Conservation (phyloP, 1,284 basidiomycete species). For the Fistulinella cinereoalba region DNA sequence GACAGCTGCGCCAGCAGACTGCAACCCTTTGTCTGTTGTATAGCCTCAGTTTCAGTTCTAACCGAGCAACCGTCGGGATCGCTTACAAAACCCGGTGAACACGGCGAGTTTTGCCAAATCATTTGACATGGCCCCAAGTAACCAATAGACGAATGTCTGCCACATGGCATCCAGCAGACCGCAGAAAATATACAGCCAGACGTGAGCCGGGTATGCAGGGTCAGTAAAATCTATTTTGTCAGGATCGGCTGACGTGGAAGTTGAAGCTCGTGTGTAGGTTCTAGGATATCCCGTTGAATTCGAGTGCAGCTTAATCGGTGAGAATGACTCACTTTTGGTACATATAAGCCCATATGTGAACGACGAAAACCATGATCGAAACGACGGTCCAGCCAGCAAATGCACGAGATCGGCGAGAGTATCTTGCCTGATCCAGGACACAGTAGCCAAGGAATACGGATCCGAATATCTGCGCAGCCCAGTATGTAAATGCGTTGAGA, state of each 20-base stretch:
- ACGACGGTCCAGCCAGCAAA: conserved; percentile 49
- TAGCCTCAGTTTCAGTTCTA: neutral
- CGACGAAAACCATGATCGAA: conserved; percentile 45
- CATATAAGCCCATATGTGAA: conserved; percentile 52
- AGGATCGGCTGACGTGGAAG: conserved; percentile 10
- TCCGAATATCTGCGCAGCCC: conserved; percentile 40
- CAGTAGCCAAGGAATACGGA: conserved; percentile 37
- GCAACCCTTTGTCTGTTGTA: conserved; percentile 29
- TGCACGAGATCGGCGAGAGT: conserved; percentile 49
- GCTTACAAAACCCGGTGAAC: conserved; percentile 33
- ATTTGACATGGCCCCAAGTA: conserved; percentile 37
- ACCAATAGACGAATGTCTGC: conserved; percentile 60
- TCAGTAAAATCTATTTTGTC: conserved; percentile 47
- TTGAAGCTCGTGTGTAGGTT: conserved; percentile 47
- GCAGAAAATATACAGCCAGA: conserved; percentile 46
- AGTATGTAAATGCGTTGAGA: conserved; percentile 40
- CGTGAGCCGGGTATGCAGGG: conserved; percentile 37
- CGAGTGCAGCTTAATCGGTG: neutral
- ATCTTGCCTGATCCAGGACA: conserved; percentile 27
- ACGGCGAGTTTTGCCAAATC: conserved; percentile 33
- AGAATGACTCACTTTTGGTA: conserved; percentile 45
- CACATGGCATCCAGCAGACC: conserved; percentile 54
- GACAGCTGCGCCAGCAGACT: conserved; percentile 34
- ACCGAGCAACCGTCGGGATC: neutral
- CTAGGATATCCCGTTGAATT: conserved; percentile 29